Base-by-base conservation (phyloP, 257 asterid genomes). In the Leonotis leonurus region DNA sequence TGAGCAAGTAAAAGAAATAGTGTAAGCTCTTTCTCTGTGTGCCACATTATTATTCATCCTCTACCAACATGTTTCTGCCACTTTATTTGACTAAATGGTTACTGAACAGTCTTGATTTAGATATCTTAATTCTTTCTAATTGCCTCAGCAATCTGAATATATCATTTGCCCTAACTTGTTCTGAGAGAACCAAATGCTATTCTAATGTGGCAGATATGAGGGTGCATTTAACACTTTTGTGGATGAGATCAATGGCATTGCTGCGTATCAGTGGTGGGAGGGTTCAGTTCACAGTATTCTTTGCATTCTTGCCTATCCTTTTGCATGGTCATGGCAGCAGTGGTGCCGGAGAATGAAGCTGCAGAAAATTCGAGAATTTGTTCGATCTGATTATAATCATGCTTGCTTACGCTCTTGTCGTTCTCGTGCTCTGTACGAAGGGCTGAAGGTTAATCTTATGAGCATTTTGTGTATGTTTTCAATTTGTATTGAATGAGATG, bases 191-290 rank as follows among this genome's bases (percentile, higher is more conserved):
- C 57, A 48, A 46, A 67, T 58, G 14, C 36, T 56, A 43, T 45
- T 69, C 45, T 69, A 12, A 53, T 69, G 73, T 76, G 83, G 78
- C 87, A 93, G 99, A 70, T 87, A 85, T 32, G 99, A 89, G 80
- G 88, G 90, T 72, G 89, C 96, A 56, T 93, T 89, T 78, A 89
- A 83, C 67, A 69, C 80, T 25, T 93, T 93, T 61, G 97, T 93
- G 68, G 97, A 89, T 63, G 99, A 93, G 78, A 81, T 89, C 56
- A 89, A 93, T 73, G 83, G 89, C 58, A 89, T 93, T 71, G 94
- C 96, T 41, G 76, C 94, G 51, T 93, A 89, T 77, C 96, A 93
- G 66, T 93, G 99, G 99, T 93, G 99, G 99, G 99, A 93, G 76
- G 97, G 97, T 56, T 81, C 99, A 39, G 81, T 90, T 55, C 84